Base-by-base conservation (phyloP, 371 early-diverging fungal genomes). In the Choanephora cucurbitarum region DNA sequence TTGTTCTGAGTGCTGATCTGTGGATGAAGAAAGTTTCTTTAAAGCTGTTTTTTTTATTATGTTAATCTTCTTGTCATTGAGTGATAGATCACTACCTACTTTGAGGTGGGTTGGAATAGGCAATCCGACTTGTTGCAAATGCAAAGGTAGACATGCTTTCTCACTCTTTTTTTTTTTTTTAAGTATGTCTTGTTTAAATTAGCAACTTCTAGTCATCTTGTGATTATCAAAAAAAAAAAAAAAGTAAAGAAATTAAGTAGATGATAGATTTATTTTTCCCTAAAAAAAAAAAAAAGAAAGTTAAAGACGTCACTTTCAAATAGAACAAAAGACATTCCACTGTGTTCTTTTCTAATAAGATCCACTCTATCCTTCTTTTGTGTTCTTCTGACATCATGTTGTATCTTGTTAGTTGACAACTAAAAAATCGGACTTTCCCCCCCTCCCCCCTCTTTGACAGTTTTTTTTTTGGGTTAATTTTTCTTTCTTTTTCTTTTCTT, bases 61-160 rank as follows among this genome's bases (percentile, higher is more conserved):
- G 32, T 52, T 44, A n/a, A 23, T 32, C 18, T 39, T 28, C 13
- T 55, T 11, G 37, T 5, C 18, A 5, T 46, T 28, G 17, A 33
- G 13, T 8, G 15, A 39, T 21, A 32, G 1, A 9, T 22, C 17
- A 33, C 8, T 34, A 40, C 34, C 49, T 57, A 55, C 64, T 39
- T 64, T 64, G 58, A 39, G 58, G 49, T 45, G 50, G 47, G 44
- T 64, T 64, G n/a, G 64, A 51, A 55, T 64, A 58, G 34, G 49
- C 45, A 17, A 45, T 46, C 64, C 64, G 58, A 58, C 55, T 64
- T 34, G 64, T 58, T 49, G 58, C 59, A 58, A 58, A 64, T 55
- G 58, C 55, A 64, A 64, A 64, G 58, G 58, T 64, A 53, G 64
- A 64, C 64, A 64, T 64, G 54, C 50, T 39, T 50, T 42, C 17